Percentiles rank a stretch among this genome's conserved stretches.
Conservation (phyloP, 108 stramenopile genomes). For the Pseudonitzschia multiseries region DNA sequence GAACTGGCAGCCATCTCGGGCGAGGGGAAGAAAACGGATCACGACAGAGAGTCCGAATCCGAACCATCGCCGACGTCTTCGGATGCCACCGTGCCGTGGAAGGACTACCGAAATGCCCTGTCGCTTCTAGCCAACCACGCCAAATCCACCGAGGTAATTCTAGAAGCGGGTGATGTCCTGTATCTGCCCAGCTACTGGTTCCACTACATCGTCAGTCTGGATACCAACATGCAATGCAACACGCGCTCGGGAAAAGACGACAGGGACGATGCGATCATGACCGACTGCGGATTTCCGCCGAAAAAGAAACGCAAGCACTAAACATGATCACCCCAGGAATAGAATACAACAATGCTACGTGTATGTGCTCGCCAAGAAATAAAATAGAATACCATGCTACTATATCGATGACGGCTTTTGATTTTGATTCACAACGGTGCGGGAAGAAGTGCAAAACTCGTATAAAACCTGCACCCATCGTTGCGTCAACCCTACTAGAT, state of each 20-base stretch:
- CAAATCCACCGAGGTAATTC: slow-evolving; percentile 70
- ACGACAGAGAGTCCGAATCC: neutral
- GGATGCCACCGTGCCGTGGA: neutral
- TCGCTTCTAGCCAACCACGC: slow-evolving; percentile 17
- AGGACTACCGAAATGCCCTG: neutral
- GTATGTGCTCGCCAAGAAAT: too few relatives aligned
- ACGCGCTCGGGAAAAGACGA: slow-evolving; percentile 57
- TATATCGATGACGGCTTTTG: too few relatives aligned
- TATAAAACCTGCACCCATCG: too few relatives aligned
- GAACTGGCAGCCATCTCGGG: neutral
- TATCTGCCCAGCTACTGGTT: slow-evolving; percentile 92
- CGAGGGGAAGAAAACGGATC: too few relatives aligned
- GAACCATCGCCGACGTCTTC: neutral
- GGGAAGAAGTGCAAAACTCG: too few relatives aligned
- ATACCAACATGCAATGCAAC: slow-evolving; percentile 90
- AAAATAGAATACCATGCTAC: too few relatives aligned
- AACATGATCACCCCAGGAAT: neutral
- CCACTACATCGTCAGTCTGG: slow-evolving; percentile 84
- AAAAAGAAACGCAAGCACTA: neutral
- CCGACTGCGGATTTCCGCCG: slow-evolving; percentile 5
- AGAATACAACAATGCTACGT: too few relatives aligned
- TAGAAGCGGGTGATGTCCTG: slow-evolving; percentile 87
- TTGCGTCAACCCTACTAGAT: too few relatives aligned
- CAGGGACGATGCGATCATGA: slow-evolving; percentile 3
- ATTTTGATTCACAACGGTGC: too few relatives aligned